These are phyloP conservation scores for Paraconiothyrium sp. DNA, from an alignment of 2,329 filamentous ascomycete genomes.

Conservation along the genomic window DNA sequence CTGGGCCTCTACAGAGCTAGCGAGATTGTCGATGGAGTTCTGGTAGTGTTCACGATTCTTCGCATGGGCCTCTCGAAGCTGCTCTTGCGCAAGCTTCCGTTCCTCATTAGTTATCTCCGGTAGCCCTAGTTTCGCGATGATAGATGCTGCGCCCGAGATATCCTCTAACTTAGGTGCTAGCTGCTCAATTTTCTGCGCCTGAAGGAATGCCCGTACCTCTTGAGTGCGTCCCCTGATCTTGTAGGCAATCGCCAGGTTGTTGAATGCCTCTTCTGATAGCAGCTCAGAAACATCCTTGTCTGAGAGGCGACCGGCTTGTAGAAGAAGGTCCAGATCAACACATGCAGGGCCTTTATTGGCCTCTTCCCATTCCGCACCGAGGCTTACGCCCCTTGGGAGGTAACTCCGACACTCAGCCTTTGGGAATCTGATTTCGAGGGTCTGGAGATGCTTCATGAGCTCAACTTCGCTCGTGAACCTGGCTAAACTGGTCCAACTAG, in stretches of 20 bases:
- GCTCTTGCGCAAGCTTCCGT: conserved; percentile 30
- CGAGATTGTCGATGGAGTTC: conserved; percentile 22
- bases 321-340: conserved; percentile 36
- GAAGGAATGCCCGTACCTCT: conserved; percentile 36
- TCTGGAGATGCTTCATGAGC: not conserved
- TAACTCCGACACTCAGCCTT: conserved; percentile 26
- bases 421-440: not conserved
- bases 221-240: conserved; percentile 40
- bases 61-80: conserved; percentile 41
- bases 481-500: conserved; percentile 32
- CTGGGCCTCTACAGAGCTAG: conserved; percentile 21
- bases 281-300: conserved; percentile 31
- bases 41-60: conserved; percentile 40
- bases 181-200: conserved; percentile 40
- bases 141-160: conserved; percentile 35
- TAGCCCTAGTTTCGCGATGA: conserved; percentile 36
- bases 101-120: conserved; percentile 17
- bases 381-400: conserved; percentile 23
- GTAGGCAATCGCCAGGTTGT: conserved; percentile 40
- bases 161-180: conserved; percentile 42
- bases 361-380: conserved; percentile 36
- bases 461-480: conserved; percentile 23
- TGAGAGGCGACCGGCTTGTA: conserved; percentile 27
- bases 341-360: conserved; percentile 20
- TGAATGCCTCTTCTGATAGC: conserved; percentile 41